Conservation (phyloP, 257 asterid genomes). For the Nicotiana knightiana region DNA sequence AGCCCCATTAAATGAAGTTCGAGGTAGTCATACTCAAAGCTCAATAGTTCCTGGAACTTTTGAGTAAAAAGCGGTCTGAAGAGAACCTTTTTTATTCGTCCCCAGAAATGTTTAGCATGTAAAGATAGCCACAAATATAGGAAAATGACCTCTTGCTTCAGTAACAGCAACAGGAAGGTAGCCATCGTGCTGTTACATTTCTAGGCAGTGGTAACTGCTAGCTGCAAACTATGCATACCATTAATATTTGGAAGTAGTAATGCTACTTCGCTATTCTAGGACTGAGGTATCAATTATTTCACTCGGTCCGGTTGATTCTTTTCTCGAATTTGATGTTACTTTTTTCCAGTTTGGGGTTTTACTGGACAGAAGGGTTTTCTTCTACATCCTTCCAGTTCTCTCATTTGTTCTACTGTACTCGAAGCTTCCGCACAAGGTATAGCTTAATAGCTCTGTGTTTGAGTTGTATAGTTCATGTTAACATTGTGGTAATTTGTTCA, state of each 20-base stretch:
- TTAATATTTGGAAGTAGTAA: neutral
- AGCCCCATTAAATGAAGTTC: neutral
- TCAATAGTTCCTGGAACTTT: neutral
- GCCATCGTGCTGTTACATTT: neutral
- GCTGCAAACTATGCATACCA: neutral
- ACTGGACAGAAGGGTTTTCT: conserved; percentile 63
- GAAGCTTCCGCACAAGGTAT: conserved; percentile 97
- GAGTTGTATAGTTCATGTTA: conserved; percentile 12
- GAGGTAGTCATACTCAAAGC: neutral
- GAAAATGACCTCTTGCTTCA: neutral
- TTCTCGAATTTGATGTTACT: conserved; percentile 19
- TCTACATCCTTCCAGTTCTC: conserved; percentile 62
- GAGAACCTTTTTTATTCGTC: neutral
- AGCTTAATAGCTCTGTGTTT: neutral
- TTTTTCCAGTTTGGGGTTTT: conserved; percentile 78
- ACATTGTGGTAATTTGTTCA: neutral
- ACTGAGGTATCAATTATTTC: neutral
- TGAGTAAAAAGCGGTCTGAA: neutral
- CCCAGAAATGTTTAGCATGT: neutral
- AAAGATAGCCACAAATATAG: neutral
- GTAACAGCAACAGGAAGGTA: neutral
- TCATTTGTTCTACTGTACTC: conserved; percentile 79
- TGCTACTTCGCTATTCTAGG: neutral
- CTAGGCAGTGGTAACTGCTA: neutral
- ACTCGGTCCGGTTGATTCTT: neutral